These are phyloP conservation scores for Fusarium sp. DNA, from an alignment of 2,329 filamentous ascomycete genomes.

Conservation along the genomic window DNA sequence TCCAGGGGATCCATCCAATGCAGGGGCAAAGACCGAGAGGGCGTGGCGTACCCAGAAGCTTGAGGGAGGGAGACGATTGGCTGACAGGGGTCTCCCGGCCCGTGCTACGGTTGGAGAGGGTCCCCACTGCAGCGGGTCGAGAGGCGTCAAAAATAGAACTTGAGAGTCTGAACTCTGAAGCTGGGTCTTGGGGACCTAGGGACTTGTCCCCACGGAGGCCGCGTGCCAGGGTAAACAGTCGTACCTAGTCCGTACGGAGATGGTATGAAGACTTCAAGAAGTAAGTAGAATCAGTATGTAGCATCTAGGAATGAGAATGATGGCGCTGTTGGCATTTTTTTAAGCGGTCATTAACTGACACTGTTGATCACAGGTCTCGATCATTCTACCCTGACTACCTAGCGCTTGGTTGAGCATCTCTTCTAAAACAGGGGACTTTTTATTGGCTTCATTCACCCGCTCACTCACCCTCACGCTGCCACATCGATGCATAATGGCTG, in stretches of 20 bases:
- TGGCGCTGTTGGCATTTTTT: not conserved
- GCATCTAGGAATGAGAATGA: not conserved
- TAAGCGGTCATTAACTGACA: not conserved
- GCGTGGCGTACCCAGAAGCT: slow-evolving; percentile 19
- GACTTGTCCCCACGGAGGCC: slow-evolving; percentile 26
- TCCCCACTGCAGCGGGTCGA: slow-evolving; percentile 28
- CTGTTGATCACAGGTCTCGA: slow-evolving; percentile 6
- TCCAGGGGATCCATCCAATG: slow-evolving; percentile 15
- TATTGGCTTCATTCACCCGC: slow-evolving; percentile 6
- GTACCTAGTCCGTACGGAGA: not conserved
- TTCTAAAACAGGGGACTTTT: slow-evolving; percentile 27
- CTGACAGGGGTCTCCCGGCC: slow-evolving; percentile 5
- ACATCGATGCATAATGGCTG: slow-evolving; percentile 4
- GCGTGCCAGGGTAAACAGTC: slow-evolving; percentile 17
- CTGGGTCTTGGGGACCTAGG: slow-evolving; percentile 6
- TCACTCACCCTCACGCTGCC: not conserved
- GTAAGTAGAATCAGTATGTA: too few species aligned
- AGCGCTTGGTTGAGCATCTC: slow-evolving; percentile 5
- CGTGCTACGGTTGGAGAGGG: slow-evolving; percentile 12
- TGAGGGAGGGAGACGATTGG: slow-evolving; percentile 20
- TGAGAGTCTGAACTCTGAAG: not conserved
- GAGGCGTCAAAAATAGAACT: slow-evolving; percentile 40
- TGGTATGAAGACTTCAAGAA: not conserved
- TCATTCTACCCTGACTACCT: slow-evolving; percentile 6
- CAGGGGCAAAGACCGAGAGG: slow-evolving; percentile 23